A percentile compares a stretch with the other conserved stretches of the same genome.
Evolutionary conservation across 495 filamentous ascomycete genomes (phyloP).

Genomic region (Penicillium lagena): DNA sequence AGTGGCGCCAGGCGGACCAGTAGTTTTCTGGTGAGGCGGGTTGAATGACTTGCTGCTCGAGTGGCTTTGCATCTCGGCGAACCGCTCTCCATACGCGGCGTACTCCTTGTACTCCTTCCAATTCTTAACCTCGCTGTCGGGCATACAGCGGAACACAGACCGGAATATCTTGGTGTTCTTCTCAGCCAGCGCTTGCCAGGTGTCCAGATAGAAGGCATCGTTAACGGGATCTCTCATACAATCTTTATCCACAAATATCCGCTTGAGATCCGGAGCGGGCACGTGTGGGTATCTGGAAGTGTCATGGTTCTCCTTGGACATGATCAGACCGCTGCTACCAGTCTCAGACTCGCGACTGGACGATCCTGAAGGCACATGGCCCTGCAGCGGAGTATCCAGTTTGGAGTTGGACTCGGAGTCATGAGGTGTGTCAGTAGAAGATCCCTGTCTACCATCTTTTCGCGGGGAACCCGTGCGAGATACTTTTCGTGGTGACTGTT

Average conservation of each 20-base stretch:
- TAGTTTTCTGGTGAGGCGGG: slow-evolving; percentile 27
- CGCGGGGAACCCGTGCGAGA: slow-evolving; percentile 11
- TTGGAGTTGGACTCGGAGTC: slow-evolving; percentile 15
- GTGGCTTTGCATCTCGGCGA: slow-evolving; percentile 62
- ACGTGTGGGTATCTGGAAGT: slow-evolving; percentile 43
- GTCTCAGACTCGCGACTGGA: slow-evolving; percentile 72
- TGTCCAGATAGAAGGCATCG: slow-evolving; percentile 75
- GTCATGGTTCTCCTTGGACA: slow-evolving; percentile 37
- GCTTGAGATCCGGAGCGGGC: slow-evolving; percentile 59
- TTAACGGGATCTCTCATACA: slow-evolving; percentile 81
- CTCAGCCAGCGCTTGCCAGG: slow-evolving; percentile 80
- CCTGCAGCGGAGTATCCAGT: slow-evolving; percentile 5
- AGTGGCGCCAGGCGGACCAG: slow-evolving; percentile 37
- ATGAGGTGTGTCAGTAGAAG: slow-evolving; percentile 43
- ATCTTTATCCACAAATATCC: slow-evolving; percentile 55
- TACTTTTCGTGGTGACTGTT: slow-evolving; percentile 18
- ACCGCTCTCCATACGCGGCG: slow-evolving; percentile 68
- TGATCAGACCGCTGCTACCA: slow-evolving; percentile 43
- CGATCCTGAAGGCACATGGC: slow-evolving; percentile 21
- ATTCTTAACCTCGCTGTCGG: slow-evolving; percentile 84
- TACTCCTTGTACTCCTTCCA: slow-evolving; percentile 96
- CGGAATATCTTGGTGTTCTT: slow-evolving; percentile 95
- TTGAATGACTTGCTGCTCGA: slow-evolving; percentile 31
- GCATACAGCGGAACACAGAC: slow-evolving; percentile 93
- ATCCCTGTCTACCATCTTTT: slow-evolving; percentile 32